Evolutionary conservation across 768 basidiomycete species (phyloP).

Genomic region (Kwoniella bestiolae): DNA sequence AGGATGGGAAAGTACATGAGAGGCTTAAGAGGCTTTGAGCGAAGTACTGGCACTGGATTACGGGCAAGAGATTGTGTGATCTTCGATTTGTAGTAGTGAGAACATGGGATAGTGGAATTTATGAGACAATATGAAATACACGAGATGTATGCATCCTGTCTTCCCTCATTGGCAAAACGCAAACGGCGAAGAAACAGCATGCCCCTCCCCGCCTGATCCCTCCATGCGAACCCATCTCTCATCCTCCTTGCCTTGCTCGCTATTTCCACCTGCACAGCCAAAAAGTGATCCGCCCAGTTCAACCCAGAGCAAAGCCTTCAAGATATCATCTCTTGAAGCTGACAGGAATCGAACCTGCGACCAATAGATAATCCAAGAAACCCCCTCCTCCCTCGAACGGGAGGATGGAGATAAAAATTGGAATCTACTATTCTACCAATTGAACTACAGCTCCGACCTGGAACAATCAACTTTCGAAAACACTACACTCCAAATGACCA

Average conservation of each 20-base stretch:
- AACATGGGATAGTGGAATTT: not conserved
- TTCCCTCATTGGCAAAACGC: too few species aligned
- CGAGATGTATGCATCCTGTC: too few species aligned
- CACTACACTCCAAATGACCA: too few species aligned
- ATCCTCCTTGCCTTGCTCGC: not conserved
- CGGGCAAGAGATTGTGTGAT: not conserved
- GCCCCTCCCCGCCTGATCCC: too few species aligned
- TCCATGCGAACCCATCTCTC: not conserved
- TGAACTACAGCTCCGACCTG: constrained; percentile 17
- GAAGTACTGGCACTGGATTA: not conserved
- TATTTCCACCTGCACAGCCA: not conserved
- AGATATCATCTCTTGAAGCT: constrained; percentile 5
- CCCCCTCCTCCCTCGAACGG: not conserved
- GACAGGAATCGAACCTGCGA: constrained; percentile 13
- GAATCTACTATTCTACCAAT: constrained; percentile 19
- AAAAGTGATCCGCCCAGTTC: not conserved
- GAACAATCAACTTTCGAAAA: too few species aligned
- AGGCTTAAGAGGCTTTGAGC: constrained; percentile 41
- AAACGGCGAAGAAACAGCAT: too few species aligned
- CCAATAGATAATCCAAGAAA: constrained; percentile 6
- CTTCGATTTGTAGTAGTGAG: not conserved
- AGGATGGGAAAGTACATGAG: constrained; percentile 31
- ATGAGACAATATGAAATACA: too few species aligned
- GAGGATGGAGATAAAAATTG: not conserved
- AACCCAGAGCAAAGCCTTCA: constrained; percentile 2